Percentiles rank a stretch among this genome's conserved stretches.
Conservation (phyloP, 176 grass and related monocot genomes). For the Zea luxurians region DNA sequence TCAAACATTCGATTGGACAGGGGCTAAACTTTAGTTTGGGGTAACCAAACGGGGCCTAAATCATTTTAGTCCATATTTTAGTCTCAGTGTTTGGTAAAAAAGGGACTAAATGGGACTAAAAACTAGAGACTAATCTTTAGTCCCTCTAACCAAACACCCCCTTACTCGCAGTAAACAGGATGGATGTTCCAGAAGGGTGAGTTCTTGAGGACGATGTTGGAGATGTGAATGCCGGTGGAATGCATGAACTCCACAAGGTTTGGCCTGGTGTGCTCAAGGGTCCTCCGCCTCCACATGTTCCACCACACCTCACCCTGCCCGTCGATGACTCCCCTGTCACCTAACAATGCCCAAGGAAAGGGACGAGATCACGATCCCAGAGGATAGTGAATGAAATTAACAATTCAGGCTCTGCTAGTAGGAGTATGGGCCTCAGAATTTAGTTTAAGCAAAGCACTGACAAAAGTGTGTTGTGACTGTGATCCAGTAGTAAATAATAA, state of each 20-base stretch:
- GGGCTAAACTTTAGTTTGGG: too few species aligned
- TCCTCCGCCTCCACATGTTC: slow-evolving; percentile 80
- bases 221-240: slow-evolving; percentile 74
- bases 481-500: not conserved
- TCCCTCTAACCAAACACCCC: too few species aligned
- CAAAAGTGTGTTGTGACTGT: slow-evolving; percentile 5
- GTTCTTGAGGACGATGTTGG: slow-evolving; percentile 75
- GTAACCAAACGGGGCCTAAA: too few species aligned
- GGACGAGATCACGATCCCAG: not conserved
- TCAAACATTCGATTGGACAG: too few species aligned
- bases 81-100: too few species aligned
- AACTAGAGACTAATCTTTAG: too few species aligned
- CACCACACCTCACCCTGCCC: slow-evolving; percentile 93
- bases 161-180: slow-evolving; percentile 80
- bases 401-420: slow-evolving; percentile 2
- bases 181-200: slow-evolving; percentile 98
- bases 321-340: slow-evolving; percentile 75
- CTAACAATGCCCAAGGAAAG: slow-evolving; percentile 14
- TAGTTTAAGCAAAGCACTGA: slow-evolving; percentile 10
- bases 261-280: slow-evolving; percentile 68
- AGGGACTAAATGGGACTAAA: too few species aligned
- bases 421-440: slow-evolving; percentile 24
- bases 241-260: slow-evolving; percentile 84
- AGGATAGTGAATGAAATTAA: not conserved
- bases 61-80: too few species aligned